A percentile compares a stretch with the other conserved stretches of the same genome.
These are phyloP conservation scores for Mycena galericulata DNA, from an alignment of 768 basidiomycete genomes.

Conservation along the genomic window DNA sequence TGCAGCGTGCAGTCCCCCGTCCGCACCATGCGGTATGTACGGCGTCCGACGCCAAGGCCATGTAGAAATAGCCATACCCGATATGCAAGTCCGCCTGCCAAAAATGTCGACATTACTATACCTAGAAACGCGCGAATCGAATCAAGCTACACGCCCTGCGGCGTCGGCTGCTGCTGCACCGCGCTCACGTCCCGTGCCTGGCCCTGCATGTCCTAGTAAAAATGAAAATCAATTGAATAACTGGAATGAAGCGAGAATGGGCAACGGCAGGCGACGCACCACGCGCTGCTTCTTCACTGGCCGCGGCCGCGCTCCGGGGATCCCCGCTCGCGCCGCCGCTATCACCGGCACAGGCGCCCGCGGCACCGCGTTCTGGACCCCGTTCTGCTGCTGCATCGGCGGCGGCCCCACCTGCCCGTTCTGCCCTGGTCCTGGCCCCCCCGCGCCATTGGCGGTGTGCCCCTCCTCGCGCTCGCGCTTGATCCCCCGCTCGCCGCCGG, in stretches of 20 bases:
- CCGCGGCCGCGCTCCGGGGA: constrained; percentile 68
- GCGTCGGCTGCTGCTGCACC: constrained; percentile 78
- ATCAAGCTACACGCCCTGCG: constrained; percentile 66
- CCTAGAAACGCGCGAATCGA: background rate
- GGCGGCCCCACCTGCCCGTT: constrained; percentile 4
- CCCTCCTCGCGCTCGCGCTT: constrained; percentile 48
- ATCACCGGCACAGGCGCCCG: constrained; percentile 44
- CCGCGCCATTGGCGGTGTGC: background rate
- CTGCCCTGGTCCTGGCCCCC: background rate
- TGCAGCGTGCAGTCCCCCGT: too few species aligned
- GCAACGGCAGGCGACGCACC: constrained; percentile 56
- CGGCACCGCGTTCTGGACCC: too few species aligned
- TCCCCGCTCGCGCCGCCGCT: constrained; percentile 69
- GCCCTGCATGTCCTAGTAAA: constrained; percentile 70
- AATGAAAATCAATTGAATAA: background rate
- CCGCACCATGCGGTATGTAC: too few species aligned
- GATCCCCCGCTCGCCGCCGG: constrained; percentile 41
- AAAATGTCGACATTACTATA: background rate
- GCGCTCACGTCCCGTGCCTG: constrained; percentile 66
- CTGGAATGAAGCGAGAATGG: constrained; percentile 13
- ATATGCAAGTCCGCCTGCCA: too few species aligned
- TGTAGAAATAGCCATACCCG: too few species aligned
- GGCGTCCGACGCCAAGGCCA: too few species aligned
- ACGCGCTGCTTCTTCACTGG: constrained; percentile 83
- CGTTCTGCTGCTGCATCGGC: constrained; percentile 19